Evolutionary conservation across 116 monocot species (phyloP).

Genomic region (Trichopus zeylanicus): DNA sequence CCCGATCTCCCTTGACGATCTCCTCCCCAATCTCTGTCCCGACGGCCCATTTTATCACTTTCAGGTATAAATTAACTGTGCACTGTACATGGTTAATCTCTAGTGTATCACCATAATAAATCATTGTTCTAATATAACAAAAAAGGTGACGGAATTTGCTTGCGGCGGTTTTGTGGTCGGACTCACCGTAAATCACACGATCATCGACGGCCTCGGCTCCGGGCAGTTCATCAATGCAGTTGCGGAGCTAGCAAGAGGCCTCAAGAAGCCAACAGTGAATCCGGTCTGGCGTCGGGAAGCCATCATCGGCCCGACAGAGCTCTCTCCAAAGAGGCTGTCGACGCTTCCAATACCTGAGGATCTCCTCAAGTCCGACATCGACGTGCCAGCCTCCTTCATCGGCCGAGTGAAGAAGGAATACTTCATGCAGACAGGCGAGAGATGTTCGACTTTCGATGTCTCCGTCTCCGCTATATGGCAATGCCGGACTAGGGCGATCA

Average conservation of each 20-base stretch:
- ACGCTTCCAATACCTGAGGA: not conserved
- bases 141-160: slow-evolving; percentile 51
- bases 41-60: too few species aligned
- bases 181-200: slow-evolving; percentile 28
- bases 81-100: too few species aligned
- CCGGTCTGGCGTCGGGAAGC: slow-evolving; percentile 12
- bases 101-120: too few species aligned
- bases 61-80: too few species aligned
- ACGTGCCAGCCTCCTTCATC: slow-evolving; percentile 20
- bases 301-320: slow-evolving; percentile 17
- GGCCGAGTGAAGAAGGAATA: slow-evolving; percentile 11
- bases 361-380: slow-evolving; percentile 9
- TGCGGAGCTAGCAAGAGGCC: slow-evolving; percentile 25
- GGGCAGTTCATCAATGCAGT: slow-evolving; percentile 46
- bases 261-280: not conserved
- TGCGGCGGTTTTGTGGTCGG: slow-evolving; percentile 47
- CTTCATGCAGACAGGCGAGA: slow-evolving; percentile 17
- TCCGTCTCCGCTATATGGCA: slow-evolving; percentile 32
- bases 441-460: slow-evolving; percentile 45
- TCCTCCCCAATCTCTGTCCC: too few species aligned
- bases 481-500: slow-evolving; percentile 30
- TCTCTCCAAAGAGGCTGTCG: not conserved
- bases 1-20: too few species aligned
- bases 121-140: too few species aligned
- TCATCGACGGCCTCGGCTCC: slow-evolving; percentile 44